Base-by-base conservation (phyloP, 768 basidiomycete genomes). In the Hydnum rufescens region DNA sequence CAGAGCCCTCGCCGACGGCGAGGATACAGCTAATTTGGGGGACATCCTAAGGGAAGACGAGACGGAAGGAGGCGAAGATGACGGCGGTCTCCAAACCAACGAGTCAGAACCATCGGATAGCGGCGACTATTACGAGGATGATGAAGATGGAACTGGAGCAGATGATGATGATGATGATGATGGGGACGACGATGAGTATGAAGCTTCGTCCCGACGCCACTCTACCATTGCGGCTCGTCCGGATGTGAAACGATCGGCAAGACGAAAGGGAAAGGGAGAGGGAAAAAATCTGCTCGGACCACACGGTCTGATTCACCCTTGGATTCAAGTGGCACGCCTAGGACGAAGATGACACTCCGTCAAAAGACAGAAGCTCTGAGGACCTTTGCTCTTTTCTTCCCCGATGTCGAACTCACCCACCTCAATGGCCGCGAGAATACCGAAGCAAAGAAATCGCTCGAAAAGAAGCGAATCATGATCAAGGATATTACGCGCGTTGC, bases 321-420 rank as follows among this genome's bases (percentile, higher is more conserved):
- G 18, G 39, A 47, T 8, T 6, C 26, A 30, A 23, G 19, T 19
- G 26, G 29, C 19, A 19, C 32, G 13, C 22, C 36, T 13, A 28
- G 8, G 25, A 13, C 1, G 34, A 19, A 8, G 13, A 47, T 57
- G 5, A 56, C 57, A 1, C 5, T n/a, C 25, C 55, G 51, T n/a
- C 80, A 85, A 61, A 68, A 66, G 46, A 64, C 71, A 49, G 68
- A 69, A 18, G 76, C 75, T 53, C 68, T 76, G 18, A 68, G 70
- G 31, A 70, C 81, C 8, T 89, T 80, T 59, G 66, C 75, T 3
- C 66, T 87, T 42, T 87, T 89, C 67, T 87, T 89, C 62, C 78
- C 80, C 29, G 67, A 69, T 16, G 64, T 71, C 8, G 29, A 8
- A 13, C 13, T 39, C 22, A n/a, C n/a, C n/a, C n/a, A n/a, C n/a